A percentile compares a stretch with the other conserved stretches of the same genome.
Conservation (phyloP, 2,329 filamentous ascomycete genomes). For the Metarhizium guizhouense region DNA sequence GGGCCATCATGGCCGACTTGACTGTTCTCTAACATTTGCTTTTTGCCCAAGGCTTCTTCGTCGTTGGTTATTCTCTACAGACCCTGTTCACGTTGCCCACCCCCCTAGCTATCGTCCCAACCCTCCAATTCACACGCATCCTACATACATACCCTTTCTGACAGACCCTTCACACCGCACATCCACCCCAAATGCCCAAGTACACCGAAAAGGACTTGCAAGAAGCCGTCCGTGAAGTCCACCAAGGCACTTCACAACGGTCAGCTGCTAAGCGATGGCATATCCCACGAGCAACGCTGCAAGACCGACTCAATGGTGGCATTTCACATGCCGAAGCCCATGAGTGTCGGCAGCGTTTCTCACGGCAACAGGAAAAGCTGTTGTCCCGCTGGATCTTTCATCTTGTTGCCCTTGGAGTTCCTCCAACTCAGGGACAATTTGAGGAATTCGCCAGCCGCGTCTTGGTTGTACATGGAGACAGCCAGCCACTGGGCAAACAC, state of each 20-base stretch:
- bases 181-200: slow-evolving; percentile 7
- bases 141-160: not conserved
- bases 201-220: slow-evolving; percentile 9
- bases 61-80: slow-evolving; percentile 7
- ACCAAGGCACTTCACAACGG: slow-evolving; percentile 9
- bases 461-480: slow-evolving; percentile 7
- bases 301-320: slow-evolving; percentile 8
- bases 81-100: slow-evolving; percentile 2
- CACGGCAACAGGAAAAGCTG: slow-evolving; percentile 8
- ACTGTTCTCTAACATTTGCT: slow-evolving; percentile 8
- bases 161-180: not conserved
- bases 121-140: not conserved
- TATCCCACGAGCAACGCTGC: slow-evolving; percentile 9
- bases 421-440: slow-evolving; percentile 8
- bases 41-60: slow-evolving; percentile 7
- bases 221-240: slow-evolving; percentile 10
- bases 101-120: not conserved
- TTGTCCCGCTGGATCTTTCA: slow-evolving; percentile 8
- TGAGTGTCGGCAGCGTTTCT: slow-evolving; percentile 9
- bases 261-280: slow-evolving; percentile 9
- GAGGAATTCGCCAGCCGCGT: slow-evolving; percentile 9
- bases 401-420: slow-evolving; percentile 7
- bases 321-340: slow-evolving; percentile 10
- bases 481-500: slow-evolving; percentile 8
- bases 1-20: slow-evolving; percentile 6